These are phyloP conservation scores for Myxozyma neglecta DNA, from an alignment of 805 yeast genomes.

Conservation along the genomic window DNA sequence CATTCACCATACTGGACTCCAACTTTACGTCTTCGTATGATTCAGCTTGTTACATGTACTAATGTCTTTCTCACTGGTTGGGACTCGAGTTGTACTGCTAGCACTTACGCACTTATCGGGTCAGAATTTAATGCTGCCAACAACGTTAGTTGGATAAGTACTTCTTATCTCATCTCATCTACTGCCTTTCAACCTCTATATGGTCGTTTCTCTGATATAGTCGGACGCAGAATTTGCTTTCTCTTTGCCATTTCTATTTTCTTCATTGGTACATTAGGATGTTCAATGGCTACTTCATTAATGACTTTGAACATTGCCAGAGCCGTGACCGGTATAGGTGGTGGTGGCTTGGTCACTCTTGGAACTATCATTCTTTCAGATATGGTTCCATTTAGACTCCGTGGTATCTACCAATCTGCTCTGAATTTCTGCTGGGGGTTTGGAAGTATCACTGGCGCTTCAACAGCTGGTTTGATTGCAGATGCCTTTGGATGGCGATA, in stretches of 20 bases:
- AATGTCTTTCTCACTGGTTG: slow-evolving; percentile 51
- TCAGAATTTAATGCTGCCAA: slow-evolving; percentile 51
- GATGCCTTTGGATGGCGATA: slow-evolving; percentile 63
- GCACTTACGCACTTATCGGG: slow-evolving; percentile 51
- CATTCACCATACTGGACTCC: slow-evolving; percentile 31
- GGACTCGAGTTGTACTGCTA: slow-evolving; percentile 52
- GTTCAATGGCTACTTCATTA: slow-evolving; percentile 31
- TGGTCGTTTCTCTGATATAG: slow-evolving; percentile 63
- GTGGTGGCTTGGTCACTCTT: slow-evolving; percentile 79
- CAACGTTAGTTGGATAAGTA: slow-evolving; percentile 63
- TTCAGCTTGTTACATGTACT: slow-evolving; percentile 35
- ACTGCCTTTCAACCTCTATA: slow-evolving; percentile 68
- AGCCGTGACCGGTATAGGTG: slow-evolving; percentile 85
- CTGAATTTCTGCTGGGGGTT: slow-evolving; percentile 47
- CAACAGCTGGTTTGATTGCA: slow-evolving; percentile 55
- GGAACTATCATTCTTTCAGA: slow-evolving; percentile 77
- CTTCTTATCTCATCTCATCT: slow-evolving; percentile 61
- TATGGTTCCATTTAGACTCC: slow-evolving; percentile 66
- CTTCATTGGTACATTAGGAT: slow-evolving; percentile 32
- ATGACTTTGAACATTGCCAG: slow-evolving; percentile 42
- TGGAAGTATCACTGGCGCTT: slow-evolving; percentile 76
- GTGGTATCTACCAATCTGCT: slow-evolving; percentile 69
- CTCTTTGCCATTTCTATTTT: slow-evolving; percentile 40
- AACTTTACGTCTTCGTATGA: slow-evolving; percentile 29
- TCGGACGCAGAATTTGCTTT: slow-evolving; percentile 37